Conservation (phyloP, 2,329 filamentous ascomycete genomes). For the Eurotiales sp. region DNA sequence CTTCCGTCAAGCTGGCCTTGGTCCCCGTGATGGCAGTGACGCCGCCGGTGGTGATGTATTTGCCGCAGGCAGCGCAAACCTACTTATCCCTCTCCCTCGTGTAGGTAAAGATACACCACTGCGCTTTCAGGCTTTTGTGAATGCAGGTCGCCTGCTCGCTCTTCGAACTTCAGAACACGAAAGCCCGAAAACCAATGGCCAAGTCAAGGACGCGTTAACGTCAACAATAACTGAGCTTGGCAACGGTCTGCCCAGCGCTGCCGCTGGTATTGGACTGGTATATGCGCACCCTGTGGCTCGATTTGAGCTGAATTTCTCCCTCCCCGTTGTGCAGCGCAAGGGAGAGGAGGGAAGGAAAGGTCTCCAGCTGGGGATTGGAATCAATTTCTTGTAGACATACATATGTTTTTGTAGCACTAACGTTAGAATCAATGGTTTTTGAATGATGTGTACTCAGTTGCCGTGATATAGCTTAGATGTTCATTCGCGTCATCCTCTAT, state of each 20-base stretch:
- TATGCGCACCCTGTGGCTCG: conserved; percentile 91
- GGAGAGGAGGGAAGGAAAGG: conserved; percentile 90
- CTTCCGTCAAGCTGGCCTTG: conserved; percentile 84
- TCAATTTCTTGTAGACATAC: conserved; percentile 76
- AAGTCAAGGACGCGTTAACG: conserved; percentile 42
- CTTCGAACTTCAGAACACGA: conserved; percentile 56
- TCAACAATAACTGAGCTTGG: conserved; percentile 66
- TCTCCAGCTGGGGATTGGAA: conserved; percentile 89
- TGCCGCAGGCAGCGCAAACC: conserved; percentile 79
- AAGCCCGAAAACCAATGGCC: conserved; percentile 47
- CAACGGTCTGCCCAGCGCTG: conserved; percentile 75
- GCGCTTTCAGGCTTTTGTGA: conserved; percentile 84
- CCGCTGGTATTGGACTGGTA: conserved; percentile 84
- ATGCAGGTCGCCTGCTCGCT: conserved; percentile 79
- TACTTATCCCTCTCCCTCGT: conserved; percentile 79
- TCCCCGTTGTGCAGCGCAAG: conserved; percentile 75
- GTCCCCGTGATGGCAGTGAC: conserved; percentile 80
- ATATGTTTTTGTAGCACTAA: conserved; percentile 1
- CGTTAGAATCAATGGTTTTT: neutral
- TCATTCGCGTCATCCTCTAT: too few relatives aligned
- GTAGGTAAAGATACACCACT: conserved; percentile 79
- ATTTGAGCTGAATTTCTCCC: conserved; percentile 92
- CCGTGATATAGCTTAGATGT: too few relatives aligned
- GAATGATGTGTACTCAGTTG: neutral
- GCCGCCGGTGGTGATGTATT: conserved; percentile 89